phyloP scores from a whole-genome alignment of 1,284 basidiomycete species.

The Singerocomus inundabilis region DNA sequence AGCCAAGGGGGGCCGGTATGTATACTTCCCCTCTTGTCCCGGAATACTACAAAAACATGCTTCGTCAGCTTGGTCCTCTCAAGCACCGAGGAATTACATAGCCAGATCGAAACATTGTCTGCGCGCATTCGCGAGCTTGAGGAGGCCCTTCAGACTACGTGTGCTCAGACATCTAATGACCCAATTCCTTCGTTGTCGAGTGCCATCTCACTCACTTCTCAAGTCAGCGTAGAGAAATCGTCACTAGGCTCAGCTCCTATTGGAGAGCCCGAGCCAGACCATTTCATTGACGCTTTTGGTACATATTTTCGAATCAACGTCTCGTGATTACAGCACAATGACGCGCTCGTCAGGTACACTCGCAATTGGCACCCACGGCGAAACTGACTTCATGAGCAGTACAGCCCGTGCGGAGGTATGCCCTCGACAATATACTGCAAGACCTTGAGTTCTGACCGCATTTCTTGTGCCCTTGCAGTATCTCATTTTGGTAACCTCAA shows the following conservation, averaged over 20 bases:
- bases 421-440: not conserved
- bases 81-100: conserved; percentile 66
- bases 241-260: not conserved
- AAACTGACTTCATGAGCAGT: conserved; percentile 56
- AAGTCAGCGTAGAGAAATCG: conserved; percentile 11
- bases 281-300: conserved; percentile 60
- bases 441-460: conserved; percentile 1
- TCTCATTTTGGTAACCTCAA: conserved; percentile 45
- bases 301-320: conserved; percentile 7
- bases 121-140: conserved; percentile 59
- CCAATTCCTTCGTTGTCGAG: conserved; percentile 46
- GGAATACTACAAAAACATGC: not conserved
- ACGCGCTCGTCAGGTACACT: conserved; percentile 48
- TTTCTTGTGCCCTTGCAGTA: conserved; percentile 37
- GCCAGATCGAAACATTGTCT: conserved; percentile 54
- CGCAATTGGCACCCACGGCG: conserved; percentile 52
- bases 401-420: conserved; percentile 64
- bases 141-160: conserved; percentile 48
- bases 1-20: conserved; percentile 52
- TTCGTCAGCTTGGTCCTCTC: conserved; percentile 52
- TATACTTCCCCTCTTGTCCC: not conserved
- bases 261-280: conserved; percentile 40
- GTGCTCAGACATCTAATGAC: conserved; percentile 45
- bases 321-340: not conserved
- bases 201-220: conserved; percentile 19